These are phyloP conservation scores for Scutellaria minor DNA, from an alignment of 257 asterid genomes.

Conservation along the genomic window DNA sequence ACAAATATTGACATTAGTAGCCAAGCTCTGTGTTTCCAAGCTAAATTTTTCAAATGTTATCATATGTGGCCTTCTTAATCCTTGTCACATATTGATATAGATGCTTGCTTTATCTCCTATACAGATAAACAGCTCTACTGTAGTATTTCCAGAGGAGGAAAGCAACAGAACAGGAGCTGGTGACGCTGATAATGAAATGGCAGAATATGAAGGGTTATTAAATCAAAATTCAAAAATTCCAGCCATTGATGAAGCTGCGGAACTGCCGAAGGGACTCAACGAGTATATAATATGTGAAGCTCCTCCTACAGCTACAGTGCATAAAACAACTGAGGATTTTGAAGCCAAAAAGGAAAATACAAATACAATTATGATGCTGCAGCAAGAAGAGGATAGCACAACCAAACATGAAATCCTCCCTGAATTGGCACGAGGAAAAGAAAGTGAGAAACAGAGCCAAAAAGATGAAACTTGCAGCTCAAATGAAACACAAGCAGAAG, in stretches of 20 bases:
- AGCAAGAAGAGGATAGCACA: constrained; percentile 29
- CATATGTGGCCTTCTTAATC: neutral
- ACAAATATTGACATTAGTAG: too few relatives aligned
- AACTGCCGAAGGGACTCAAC: constrained; percentile 24
- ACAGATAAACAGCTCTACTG: constrained; percentile 31
- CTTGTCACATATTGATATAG: constrained; percentile 11
- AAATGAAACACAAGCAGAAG: constrained; percentile 33
- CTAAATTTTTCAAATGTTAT: neutral
- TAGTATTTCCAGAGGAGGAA: constrained; percentile 29
- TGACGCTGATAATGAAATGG: constrained; percentile 20
- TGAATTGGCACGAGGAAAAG: constrained; percentile 32
- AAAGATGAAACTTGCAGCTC: constrained; percentile 36
- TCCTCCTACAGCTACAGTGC: constrained; percentile 24
- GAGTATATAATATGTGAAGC: constrained; percentile 30
- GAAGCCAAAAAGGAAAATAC: constrained; percentile 29
- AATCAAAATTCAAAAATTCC: constrained; percentile 28
- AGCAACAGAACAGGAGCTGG: constrained; percentile 32
- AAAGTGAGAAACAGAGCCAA: constrained; percentile 38
- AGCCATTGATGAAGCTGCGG: constrained; percentile 26
- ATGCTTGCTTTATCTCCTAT: constrained; percentile 7
- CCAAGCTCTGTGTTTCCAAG: neutral
- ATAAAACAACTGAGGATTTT: constrained; percentile 18
- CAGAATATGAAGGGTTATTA: constrained; percentile 27
- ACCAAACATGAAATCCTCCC: constrained; percentile 28
- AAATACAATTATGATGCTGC: constrained; percentile 21